Evolutionary conservation across 2,329 filamentous ascomycete genomes (phyloP), one percentile per base, ranked within the genome.

Genomic region (Penicillium sp.): DNA sequence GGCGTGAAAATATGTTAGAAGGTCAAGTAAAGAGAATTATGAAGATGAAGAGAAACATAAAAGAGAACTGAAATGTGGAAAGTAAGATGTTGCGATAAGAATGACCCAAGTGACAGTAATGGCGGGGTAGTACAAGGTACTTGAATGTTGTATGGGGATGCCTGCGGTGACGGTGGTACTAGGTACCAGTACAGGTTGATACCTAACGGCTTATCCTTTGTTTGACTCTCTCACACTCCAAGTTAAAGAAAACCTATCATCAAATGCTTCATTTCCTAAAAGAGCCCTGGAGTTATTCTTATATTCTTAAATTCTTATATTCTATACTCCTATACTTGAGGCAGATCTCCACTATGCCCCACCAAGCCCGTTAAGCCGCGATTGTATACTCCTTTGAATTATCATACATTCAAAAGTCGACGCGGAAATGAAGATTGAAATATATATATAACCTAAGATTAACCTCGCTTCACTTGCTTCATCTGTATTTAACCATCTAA

Each of bases 81-180:
- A 31, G 30, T n/a, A 4, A 8, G 33, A 9, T 28, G 30, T 38
- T 31, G 28, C 37, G 54, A 53, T 53, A 54, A 54, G 50, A 48
- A 57, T 54, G 55, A 57, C 25, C 50, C 50, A 44, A 43, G 31
- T 36, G 42, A 45, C 43, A 53, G 31, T 44, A 33, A 56, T 56
- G 37, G 54, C 37, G 54, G 54, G 54, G 54, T 33, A 43, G 54
- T 56, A 53, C 36, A 31, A 5, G 50, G 50, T 56, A 56, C 54
- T 11, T 40, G 35, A 8, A 0, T n/a, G 22, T 33, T 19, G 14
- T 44, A 55, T 26, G 19, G 28, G 31, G 35, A 4, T 28, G n/a
- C 6, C 17, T 7, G 26, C 12, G 8, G 9, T n/a, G 30, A 50
- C 25, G 6, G 22, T 9, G 5, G 51, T 54, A 54, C 37, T 11